Evolutionary conservation across 768 basidiomycete species (phyloP).

Genomic region (Lactarius evosmus): DNA sequence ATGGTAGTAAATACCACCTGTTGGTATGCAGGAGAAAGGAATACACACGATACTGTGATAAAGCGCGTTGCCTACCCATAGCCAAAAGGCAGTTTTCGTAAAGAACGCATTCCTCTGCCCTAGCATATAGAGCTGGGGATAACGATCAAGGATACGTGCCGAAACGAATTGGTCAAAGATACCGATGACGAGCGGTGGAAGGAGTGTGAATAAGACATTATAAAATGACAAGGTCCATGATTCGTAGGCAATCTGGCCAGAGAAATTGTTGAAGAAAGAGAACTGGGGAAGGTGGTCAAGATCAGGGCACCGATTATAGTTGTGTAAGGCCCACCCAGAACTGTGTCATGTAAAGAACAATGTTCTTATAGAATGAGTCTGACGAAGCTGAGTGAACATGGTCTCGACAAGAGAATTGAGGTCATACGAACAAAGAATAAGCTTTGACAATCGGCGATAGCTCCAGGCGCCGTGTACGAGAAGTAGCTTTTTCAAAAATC

Average conservation of each 20-base stretch:
- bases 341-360: constrained; percentile 95
- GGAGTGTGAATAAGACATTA: constrained; percentile 93
- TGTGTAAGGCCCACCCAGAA: constrained; percentile 72
- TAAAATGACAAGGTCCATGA: constrained; percentile 98
- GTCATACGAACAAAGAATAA: constrained; percentile 80
- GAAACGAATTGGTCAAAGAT: constrained; percentile 99
- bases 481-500: constrained; percentile 89
- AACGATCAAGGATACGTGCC: constrained; percentile 92
- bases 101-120: constrained; percentile 96
- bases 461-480: constrained; percentile 99
- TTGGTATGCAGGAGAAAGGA: neutral
- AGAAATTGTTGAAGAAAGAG: constrained; percentile 99
- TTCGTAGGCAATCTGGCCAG: constrained; percentile 97
- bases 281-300: constrained; percentile 51
- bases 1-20: constrained; percentile 2
- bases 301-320: constrained; percentile 21
- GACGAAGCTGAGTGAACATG: constrained; percentile 16
- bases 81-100: constrained; percentile 86
- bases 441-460: constrained; percentile 89
- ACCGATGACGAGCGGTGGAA: constrained; percentile 96
- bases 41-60: constrained; percentile 80
- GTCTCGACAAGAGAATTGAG: neutral
- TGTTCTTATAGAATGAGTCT: constrained; percentile 99
- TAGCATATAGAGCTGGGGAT: constrained; percentile 92
- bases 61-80: constrained; percentile 85